Base-by-base conservation (phyloP, 2,329 filamentous ascomycete species). In the Berkeleyomyces rouxiae region DNA sequence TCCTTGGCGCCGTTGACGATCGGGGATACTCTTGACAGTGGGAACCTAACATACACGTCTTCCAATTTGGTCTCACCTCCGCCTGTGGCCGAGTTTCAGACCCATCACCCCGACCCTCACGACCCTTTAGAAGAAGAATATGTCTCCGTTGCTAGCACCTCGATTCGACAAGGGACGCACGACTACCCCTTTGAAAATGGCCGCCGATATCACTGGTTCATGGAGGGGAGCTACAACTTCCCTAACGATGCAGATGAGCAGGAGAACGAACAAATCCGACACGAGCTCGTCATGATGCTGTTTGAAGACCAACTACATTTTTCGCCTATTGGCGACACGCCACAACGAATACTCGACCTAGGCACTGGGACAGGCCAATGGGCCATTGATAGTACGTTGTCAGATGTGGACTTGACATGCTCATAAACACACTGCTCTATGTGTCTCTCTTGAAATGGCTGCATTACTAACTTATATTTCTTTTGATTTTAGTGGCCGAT, bases 211-310 rank as follows among this genome's bases (percentile, higher is more conserved):
- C 76, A 78, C 66, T 70, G 71, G 42, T 78, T 74, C 66, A 71
- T 72, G 59, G 70, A 73, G 47, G 74, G 74, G 42, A 70, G 72
- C 9, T 84, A 84, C 67, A 78, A 78, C 62, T 81, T 83, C 59
- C 81, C 82, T 36, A 84, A 83, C 62, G 82, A 84, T 65, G 81
- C 82, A 58, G 71, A 76, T 4, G 81, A 84, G 70, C 80, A 82
- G 68, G 79, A 82, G 66, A 72, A 79, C 44, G 77, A 82, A 66
- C 79, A 82, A 60, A 76, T 83, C 74, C 80, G 79, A 67, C 80
- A 82, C 68, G 72, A 74, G 65, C 78, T 80, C 74, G 71, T 79
- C 49, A 77, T 75, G 68, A 67, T 78, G 63, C 71, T 80, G 13
- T 78, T 76, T 64, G 75, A 75, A 61, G 72, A 75, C 43, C 73